Evolutionary conservation across 2,329 filamentous ascomycete species (phyloP).

Genomic region (Mollisia scopiformis): DNA sequence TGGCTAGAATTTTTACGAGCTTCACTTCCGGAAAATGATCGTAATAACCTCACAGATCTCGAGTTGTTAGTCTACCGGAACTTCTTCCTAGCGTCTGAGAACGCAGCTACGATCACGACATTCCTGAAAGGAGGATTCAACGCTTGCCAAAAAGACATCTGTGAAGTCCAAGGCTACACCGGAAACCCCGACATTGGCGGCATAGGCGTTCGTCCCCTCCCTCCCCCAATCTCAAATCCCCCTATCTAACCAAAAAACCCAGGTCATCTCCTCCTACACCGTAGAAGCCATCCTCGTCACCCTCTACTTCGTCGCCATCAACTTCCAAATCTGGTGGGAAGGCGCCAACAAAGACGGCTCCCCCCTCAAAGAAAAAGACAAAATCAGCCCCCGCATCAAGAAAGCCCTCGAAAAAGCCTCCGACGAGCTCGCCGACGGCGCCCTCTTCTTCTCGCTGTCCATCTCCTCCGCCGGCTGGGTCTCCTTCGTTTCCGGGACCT

Average conservation of each 20-base stretch:
- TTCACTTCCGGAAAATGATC: neutral
- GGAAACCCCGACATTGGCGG: slow-evolving; percentile 17
- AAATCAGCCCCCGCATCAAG: neutral
- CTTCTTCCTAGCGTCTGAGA: slow-evolving; percentile 12
- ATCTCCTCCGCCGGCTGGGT: slow-evolving; percentile 14
- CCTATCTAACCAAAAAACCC: neutral
- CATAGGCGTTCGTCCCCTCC: slow-evolving; percentile 17
- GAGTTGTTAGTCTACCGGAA: slow-evolving; percentile 18
- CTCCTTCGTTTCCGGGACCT: slow-evolving; percentile 9
- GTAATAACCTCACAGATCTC: slow-evolving; percentile 10
- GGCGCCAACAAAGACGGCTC: too few relatives aligned
- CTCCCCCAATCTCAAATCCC: neutral
- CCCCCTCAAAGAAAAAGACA: neutral
- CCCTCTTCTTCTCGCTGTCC: slow-evolving; percentile 13
- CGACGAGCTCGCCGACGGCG: slow-evolving; percentile 7
- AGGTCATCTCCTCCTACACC: slow-evolving; percentile 16
- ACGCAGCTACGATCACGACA: slow-evolving; percentile 6
- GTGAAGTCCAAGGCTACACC: slow-evolving; percentile 15
- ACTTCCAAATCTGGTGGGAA: slow-evolving; percentile 1
- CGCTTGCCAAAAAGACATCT: slow-evolving; percentile 12
- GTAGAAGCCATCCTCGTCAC: slow-evolving; percentile 13
- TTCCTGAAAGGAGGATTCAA: slow-evolving; percentile 2
- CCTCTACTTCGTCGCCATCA: slow-evolving; percentile 14
- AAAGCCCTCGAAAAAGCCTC: slow-evolving; percentile 8
- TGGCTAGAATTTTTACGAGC: slow-evolving; percentile 15